Evolutionary conservation across 192 early-diverging fungal species (phyloP).

Genomic region (Lobosporangium transversale): DNA sequence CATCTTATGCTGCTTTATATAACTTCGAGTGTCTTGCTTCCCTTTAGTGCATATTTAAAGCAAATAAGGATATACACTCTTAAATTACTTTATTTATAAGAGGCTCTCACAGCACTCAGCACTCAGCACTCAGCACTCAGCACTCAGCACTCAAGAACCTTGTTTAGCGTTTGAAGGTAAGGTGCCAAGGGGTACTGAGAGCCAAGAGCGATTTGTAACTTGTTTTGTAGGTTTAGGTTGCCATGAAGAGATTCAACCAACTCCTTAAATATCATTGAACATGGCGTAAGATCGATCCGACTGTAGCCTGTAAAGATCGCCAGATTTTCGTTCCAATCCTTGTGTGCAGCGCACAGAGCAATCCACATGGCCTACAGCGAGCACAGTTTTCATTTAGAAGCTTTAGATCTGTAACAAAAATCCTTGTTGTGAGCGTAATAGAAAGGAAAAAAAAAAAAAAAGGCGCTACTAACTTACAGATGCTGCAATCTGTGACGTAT

Average conservation of each 20-base stretch:
- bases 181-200: slow-evolving; percentile 21
- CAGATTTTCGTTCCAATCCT: slow-evolving; percentile 34
- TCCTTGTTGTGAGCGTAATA: too few relatives aligned
- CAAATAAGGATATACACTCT: too few relatives aligned
- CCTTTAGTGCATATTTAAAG: too few relatives aligned
- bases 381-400: too few relatives aligned
- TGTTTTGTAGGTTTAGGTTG: neutral
- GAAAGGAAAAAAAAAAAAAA: too few relatives aligned
- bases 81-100: too few relatives aligned
- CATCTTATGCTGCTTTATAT: too few relatives aligned
- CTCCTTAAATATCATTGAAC: slow-evolving; percentile 18
- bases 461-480: too few relatives aligned
- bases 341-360: slow-evolving; percentile 16
- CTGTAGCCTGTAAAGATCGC: slow-evolving; percentile 38
- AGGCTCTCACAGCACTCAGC: too few relatives aligned
- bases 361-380: slow-evolving; percentile 25
- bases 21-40: too few relatives aligned
- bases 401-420: too few relatives aligned
- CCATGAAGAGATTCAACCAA: neutral
- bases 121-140: too few relatives aligned
- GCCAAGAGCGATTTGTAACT: neutral
- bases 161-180: neutral
- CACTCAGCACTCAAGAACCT: neutral
- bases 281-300: slow-evolving; percentile 16
- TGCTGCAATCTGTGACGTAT: slow-evolving; percentile 33